Percentiles rank a stretch among this genome's conserved stretches.
Conservation (phyloP, 306 rosid species). For the Trichosanthes cucumerina region DNA sequence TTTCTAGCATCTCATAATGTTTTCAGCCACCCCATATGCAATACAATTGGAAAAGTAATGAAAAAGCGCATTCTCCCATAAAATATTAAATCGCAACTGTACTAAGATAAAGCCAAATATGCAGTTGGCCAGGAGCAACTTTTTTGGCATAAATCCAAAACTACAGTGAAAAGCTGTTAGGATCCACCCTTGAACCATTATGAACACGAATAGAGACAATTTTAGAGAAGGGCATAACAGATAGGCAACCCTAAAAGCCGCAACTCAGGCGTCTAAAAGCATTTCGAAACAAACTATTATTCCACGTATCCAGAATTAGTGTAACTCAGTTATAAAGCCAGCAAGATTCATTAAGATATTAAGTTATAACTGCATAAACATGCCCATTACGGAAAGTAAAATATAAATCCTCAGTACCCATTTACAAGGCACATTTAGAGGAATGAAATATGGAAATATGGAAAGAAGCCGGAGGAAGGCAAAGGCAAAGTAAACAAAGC, state of each 20-base stretch:
- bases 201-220: not conserved
- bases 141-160: not conserved
- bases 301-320: constrained; percentile 19
- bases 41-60: not conserved
- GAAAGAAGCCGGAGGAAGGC: constrained; percentile 15
- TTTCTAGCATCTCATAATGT: not conserved
- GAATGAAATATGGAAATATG: constrained; percentile 1
- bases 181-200: not conserved
- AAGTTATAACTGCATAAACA: constrained; percentile 2
- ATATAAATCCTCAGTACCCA: constrained; percentile 19
- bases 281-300: not conserved
- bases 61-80: not conserved
- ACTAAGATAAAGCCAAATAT: not conserved
- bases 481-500: constrained; percentile 17
- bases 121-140: not conserved
- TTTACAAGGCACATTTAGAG: constrained; percentile 17
- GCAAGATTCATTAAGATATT: constrained; percentile 15
- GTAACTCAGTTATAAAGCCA: constrained; percentile 20
- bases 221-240: not conserved
- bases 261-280: not conserved
- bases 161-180: not conserved
- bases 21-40: not conserved
- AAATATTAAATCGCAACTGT: not conserved
- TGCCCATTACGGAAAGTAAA: not conserved
- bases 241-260: not conserved